Base-by-base conservation (phyloP, 1,139 yeast genomes). In the Hansenula sp. region DNA sequence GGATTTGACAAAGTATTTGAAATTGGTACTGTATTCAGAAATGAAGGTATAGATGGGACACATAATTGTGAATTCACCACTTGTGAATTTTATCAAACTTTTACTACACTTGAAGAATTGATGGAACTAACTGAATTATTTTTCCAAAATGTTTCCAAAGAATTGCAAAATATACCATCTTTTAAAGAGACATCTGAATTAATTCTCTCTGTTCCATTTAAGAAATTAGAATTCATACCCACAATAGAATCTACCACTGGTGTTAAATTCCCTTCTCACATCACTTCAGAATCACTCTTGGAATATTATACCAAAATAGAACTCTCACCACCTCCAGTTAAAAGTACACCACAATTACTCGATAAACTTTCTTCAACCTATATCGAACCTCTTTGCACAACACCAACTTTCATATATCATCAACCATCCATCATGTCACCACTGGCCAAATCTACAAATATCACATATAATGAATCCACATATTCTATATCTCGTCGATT, bases 61-160 rank as follows among this genome's bases (percentile, higher is more conserved):
- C 98, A 92, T 60, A 92, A 92, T 65, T 97, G 97, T 0, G 98
- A 92, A 61, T 92, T 90, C 57, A 82, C 96, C 14, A 79, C 92
- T 12, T 89, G 97, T 65, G 98, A 92, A 62, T 89, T 90, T 57
- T 92, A 92, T 60, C 87, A 85, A 62, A 77, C 92, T 1, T 89
- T 77, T 55, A 82, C 90, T 5, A 73, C 74, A 38, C 69, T 90
- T 37, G 74, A 77, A 12, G 87, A 85, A 36, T 66, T 90, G 44
- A 82, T 88, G 71, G 45, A 46, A 1, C 56, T 82, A 32, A 82
- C 95, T 1, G 86, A 87, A 54, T 65, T 66, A 1, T 49, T 89
- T 45, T 70, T 88, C 37, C 47, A 54, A 6, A 56, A 51, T 14
- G 60, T 85, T 0, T 52, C 68, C 1, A 28, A 42, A 1, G 54